Percentiles rank a stretch among this genome's conserved stretches.
These are phyloP conservation scores for Filosporella fistucella DNA, from an alignment of 495 filamentous ascomycete genomes.

Conservation along the genomic window DNA sequence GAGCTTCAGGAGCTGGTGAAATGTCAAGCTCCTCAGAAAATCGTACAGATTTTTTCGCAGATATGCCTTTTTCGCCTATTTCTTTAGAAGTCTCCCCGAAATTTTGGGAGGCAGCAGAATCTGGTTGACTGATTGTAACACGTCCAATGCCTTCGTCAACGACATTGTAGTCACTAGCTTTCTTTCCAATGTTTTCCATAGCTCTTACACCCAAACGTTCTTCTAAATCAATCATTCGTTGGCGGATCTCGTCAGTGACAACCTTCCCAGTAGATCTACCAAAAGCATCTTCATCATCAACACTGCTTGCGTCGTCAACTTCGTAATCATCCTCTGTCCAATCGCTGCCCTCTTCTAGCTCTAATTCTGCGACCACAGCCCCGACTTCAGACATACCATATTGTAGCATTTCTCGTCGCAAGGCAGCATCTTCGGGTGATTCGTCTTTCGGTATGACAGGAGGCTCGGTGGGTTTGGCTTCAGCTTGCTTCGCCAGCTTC, in stretches of 20 bases:
- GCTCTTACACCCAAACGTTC: constrained; percentile 57
- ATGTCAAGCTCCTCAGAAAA: constrained; percentile 78
- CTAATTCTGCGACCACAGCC: constrained; percentile 87
- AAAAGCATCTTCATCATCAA: constrained; percentile 57
- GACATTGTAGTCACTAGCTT: constrained; percentile 27
- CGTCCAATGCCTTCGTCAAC: constrained; percentile 32
- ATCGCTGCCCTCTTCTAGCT: constrained; percentile 69
- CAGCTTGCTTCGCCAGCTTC: constrained; percentile 35
- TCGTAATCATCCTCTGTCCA: constrained; percentile 49
- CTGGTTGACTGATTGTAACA: constrained; percentile 27
- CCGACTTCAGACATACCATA: constrained; percentile 83
- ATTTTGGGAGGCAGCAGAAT: background rate
- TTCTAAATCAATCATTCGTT: constrained; percentile 81
- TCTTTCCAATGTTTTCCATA: constrained; percentile 48
- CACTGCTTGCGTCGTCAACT: constrained; percentile 45
- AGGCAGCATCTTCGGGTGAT: constrained; percentile 68
- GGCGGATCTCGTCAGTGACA: constrained; percentile 66
- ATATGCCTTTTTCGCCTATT: no score
- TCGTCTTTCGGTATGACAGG: constrained; percentile 55
- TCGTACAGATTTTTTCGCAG: constrained; percentile 68
- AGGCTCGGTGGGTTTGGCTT: constrained; percentile 33
- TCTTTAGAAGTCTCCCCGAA: constrained; percentile 6
- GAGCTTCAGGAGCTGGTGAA: constrained; percentile 32
- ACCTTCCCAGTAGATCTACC: constrained; percentile 61
- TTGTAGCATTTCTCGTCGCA: constrained; percentile 87